Evolutionary conservation across 1,139 yeast species (phyloP).

Genomic region (Debaryomyces coudertii): DNA sequence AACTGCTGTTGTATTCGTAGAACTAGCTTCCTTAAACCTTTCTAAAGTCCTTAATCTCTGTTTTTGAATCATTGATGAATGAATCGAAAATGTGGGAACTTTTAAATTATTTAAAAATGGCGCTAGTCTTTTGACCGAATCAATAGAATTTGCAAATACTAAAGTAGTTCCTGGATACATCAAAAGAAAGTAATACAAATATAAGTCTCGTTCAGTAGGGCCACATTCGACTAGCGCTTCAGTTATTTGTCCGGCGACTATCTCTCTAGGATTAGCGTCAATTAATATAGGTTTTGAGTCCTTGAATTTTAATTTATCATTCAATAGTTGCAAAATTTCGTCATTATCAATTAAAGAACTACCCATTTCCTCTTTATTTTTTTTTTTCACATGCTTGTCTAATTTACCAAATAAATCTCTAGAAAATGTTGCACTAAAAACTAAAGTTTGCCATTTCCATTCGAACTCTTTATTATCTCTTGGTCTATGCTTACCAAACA

Average conservation of each 20-base stretch:
- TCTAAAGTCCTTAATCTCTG: slow-evolving; percentile 88
- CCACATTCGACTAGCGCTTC: slow-evolving; percentile 94
- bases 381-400: slow-evolving; percentile 40
- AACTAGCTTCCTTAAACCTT: slow-evolving; percentile 59
- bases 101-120: slow-evolving; percentile 73
- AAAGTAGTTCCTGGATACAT: slow-evolving; percentile 89
- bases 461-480: slow-evolving; percentile 24
- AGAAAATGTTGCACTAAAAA: slow-evolving; percentile 93
- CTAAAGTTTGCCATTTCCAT: slow-evolving; percentile 83
- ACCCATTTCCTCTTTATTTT: slow-evolving; percentile 28
- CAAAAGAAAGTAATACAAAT: slow-evolving; percentile 81
- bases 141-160: slow-evolving; percentile 93
- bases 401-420: slow-evolving; percentile 79
- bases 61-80: slow-evolving; percentile 94
- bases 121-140: slow-evolving; percentile 83
- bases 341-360: slow-evolving; percentile 52
- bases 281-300: slow-evolving; percentile 62
- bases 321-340: slow-evolving; percentile 56
- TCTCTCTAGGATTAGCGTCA: slow-evolving; percentile 87
- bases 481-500: slow-evolving; percentile 47
- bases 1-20: slow-evolving; percentile 61
- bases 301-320: slow-evolving; percentile 62
- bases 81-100: slow-evolving; percentile 78
- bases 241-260: slow-evolving; percentile 72
- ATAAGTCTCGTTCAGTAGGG: slow-evolving; percentile 85